Evolutionary conservation across 768 basidiomycete species (phyloP).

Genomic region (Pleurotus eryngii): DNA sequence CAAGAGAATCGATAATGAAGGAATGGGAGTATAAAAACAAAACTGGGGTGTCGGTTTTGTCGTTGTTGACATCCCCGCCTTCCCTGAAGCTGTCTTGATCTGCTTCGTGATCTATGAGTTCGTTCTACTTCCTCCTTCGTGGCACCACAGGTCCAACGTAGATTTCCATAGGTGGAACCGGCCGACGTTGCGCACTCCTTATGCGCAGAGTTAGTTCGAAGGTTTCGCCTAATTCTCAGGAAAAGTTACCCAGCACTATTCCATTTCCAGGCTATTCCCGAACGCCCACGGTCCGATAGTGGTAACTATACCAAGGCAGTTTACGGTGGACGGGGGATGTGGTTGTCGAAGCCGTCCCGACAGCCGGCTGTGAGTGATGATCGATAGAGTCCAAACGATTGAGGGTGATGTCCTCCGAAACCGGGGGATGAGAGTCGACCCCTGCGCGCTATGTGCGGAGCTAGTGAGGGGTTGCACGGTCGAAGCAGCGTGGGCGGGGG

Average conservation of each 20-base stretch:
- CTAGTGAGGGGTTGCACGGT: conserved; percentile 12
- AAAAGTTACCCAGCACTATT: conserved; percentile 73
- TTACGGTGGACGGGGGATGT: conserved; percentile 26
- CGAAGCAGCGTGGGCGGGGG: conserved; percentile 23
- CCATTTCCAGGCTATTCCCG: conserved; percentile 74
- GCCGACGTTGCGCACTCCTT: conserved; percentile 67
- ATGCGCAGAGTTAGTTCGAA: background rate
- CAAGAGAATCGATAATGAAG: background rate
- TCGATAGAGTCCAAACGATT: conserved; percentile 89
- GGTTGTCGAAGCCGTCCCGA: conserved; percentile 87
- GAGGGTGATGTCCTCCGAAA: conserved; percentile 67
- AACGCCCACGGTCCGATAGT: conserved; percentile 34
- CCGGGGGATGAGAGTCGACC: conserved; percentile 28
- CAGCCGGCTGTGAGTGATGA: conserved; percentile 80
- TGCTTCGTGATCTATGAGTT: conserved; percentile 25
- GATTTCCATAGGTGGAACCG: conserved; percentile 84
- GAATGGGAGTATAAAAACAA: background rate
- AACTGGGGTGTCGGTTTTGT: conserved; percentile 6
- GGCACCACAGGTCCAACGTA: conserved; percentile 77
- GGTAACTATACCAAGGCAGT: no score
- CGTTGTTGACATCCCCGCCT: conserved; percentile 42
- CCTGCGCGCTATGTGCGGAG: conserved; percentile 18
- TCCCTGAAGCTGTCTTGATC: conserved; percentile 12
- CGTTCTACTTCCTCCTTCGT: conserved; percentile 83
- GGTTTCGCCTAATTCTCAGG: background rate